Percentiles rank a stretch among this genome's conserved stretches.
These are phyloP conservation scores for Parsonsia alboflavescens DNA, from an alignment of 257 asterid genomes.

Conservation along the genomic window DNA sequence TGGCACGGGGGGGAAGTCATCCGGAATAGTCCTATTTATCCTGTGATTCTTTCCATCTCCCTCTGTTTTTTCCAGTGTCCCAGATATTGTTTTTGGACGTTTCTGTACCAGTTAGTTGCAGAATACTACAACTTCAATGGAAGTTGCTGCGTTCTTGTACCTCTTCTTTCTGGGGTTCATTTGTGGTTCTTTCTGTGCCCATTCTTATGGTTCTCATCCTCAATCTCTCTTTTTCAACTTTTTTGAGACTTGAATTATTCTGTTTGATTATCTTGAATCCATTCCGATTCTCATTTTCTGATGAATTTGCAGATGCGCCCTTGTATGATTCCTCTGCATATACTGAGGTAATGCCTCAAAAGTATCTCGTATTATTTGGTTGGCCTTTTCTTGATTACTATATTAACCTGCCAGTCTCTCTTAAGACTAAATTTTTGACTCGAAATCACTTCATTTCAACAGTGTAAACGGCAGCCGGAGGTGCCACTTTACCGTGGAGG, in stretches of 20 bases:
- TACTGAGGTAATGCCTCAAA: slow-evolving; percentile 44
- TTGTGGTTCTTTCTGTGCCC: slow-evolving; percentile 17
- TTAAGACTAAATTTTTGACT: not conserved
- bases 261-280: not conserved
- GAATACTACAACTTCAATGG: slow-evolving; percentile 17
- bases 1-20: slow-evolving; percentile 1
- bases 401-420: too few relatives aligned
- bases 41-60: slow-evolving; percentile 30
- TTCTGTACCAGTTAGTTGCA: not conserved
- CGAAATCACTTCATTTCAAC: not conserved
- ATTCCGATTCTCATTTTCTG: not conserved
- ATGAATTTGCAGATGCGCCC: slow-evolving; percentile 62
- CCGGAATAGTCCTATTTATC: slow-evolving; percentile 30
- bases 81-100: not conserved
- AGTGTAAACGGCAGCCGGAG: slow-evolving; percentile 61
- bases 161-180: slow-evolving; percentile 20
- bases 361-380: not conserved
- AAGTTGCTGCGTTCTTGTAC: slow-evolving; percentile 10
- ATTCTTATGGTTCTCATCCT: slow-evolving; percentile 32
- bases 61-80: not conserved
- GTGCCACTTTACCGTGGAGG: slow-evolving; percentile 70
- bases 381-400: too few relatives aligned
- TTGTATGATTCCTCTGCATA: slow-evolving; percentile 75
- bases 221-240: slow-evolving; percentile 10
- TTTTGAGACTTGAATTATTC: not conserved